Conservation (phyloP, 495 filamentous ascomycete species). For the Talaromyces borbonicus region DNA sequence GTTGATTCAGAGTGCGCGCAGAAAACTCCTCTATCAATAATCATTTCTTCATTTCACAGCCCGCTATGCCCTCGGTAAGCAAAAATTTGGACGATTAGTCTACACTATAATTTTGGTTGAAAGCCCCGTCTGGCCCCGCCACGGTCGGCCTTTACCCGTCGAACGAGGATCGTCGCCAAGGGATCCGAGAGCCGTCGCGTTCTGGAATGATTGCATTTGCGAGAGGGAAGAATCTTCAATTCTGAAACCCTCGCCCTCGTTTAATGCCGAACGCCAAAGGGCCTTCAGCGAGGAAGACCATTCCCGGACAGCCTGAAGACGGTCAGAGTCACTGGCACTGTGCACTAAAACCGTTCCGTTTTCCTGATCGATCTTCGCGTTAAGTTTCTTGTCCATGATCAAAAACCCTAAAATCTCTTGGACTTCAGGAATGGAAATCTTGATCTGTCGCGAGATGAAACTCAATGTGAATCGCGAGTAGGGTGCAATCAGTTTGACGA, state of each 20-base stretch:
- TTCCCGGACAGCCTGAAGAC: constrained; percentile 59
- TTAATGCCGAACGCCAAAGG: constrained; percentile 56
- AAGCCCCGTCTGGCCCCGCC: constrained; percentile 17
- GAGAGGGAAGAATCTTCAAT: constrained; percentile 19
- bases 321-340: constrained; percentile 61
- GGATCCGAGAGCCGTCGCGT: constrained; percentile 9
- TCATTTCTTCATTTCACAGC: too few species aligned
- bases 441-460: constrained; percentile 78
- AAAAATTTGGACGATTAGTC: too few species aligned
- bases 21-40: too few species aligned
- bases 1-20: too few species aligned
- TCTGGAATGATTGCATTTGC: constrained; percentile 21
- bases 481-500: constrained; percentile 86
- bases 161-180: constrained; percentile 23
- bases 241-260: constrained; percentile 64
- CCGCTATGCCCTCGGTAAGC: too few species aligned
- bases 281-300: constrained; percentile 60
- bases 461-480: constrained; percentile 84
- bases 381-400: constrained; percentile 79
- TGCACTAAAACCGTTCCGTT: constrained; percentile 73
- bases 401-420: constrained; percentile 89
- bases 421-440: constrained; percentile 75
- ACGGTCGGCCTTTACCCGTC: constrained; percentile 12
- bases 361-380: constrained; percentile 83
- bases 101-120: constrained; percentile 4